Evolutionary conservation across 805 yeast genomes (phyloP), one percentile per base, ranked within the genome.

Genomic region (Wickerhamomyces hampshirensis): DNA sequence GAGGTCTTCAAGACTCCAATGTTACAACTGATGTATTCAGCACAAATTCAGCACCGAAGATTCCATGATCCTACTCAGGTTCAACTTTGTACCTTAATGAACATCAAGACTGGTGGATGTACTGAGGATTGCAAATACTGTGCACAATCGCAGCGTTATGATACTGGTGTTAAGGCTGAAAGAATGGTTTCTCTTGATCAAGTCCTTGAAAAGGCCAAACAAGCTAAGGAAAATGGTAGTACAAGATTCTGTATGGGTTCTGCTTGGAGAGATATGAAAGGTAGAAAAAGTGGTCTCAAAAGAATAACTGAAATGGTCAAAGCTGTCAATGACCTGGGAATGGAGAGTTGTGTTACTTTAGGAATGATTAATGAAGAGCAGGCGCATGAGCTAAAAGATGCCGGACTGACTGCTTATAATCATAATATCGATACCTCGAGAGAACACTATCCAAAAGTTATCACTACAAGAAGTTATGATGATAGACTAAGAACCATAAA

Each of bases 211-310:
- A 80, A 75, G 23, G 93, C 93, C 1, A 62, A 59, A 36, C 69
- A 68, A 34, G 89, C 93, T 10, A 78, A 80, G 48, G 62, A 48
- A 5, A 81, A 82, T 45, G 91, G 91, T 0, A 71, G 83, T 1
- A 84, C 93, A 0, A 66, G 93, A 45, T 84, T 84, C 53, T 84
- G 93, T 54, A 73, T 84, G 78, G 93, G 93, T 31, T 86, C 91
- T 9, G 93, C 93, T 2, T 84, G 91, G 93, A 70, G 93, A 55
- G 91, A 82, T 43, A 84, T 84, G 93, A 64, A 65, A 33, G 91
- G 93, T 13, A 65, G 93, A 33, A 83, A 80, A 56, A 70, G 77
- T 13, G 86, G 82, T 1, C 53, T 84, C 43, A 73, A 69, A 40
- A 73, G 65, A 42, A 80, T 84, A 38, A 63, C 74, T 18, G 72